A percentile compares a stretch with the other conserved stretches of the same genome.
Conservation (phyloP, 163 green algal species). For the Volvox carteri region DNA sequence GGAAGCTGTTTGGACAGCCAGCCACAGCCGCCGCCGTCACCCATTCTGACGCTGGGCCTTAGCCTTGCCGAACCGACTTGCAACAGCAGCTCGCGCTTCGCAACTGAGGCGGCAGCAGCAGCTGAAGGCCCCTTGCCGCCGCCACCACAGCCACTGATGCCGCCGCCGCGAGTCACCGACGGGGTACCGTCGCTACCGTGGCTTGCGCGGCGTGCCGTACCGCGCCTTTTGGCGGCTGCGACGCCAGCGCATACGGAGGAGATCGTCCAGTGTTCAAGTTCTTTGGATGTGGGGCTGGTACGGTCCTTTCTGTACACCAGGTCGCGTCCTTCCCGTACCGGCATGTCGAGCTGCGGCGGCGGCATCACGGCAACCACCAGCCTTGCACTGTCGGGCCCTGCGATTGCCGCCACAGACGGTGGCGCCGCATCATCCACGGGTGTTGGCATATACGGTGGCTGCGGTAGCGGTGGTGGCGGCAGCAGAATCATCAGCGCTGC, state of each 20-base stretch:
- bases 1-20: neutral
- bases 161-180: too few relatives aligned
- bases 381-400: neutral
- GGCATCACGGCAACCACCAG: neutral
- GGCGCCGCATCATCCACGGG: too few relatives aligned
- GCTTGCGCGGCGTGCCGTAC: too few relatives aligned
- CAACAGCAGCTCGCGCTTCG: neutral
- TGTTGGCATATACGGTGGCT: too few relatives aligned
- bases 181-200: too few relatives aligned
- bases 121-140: too few relatives aligned
- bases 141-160: too few relatives aligned
- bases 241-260: too few relatives aligned
- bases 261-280: too few relatives aligned
- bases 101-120: too few relatives aligned
- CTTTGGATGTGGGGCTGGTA: too few relatives aligned
- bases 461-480: neutral
- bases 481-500: neutral
- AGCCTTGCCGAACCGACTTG: neutral
- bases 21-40: neutral
- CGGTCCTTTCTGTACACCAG: neutral
- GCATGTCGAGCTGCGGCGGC: neutral
- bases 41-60: neutral
- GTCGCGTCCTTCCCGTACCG: neutral
- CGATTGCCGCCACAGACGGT: neutral
- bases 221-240: too few relatives aligned